Percentiles rank a stretch among this genome's conserved stretches.
phyloP scores from a whole-genome alignment of 331 rosid genomes.

The Saraca asoca region DNA sequence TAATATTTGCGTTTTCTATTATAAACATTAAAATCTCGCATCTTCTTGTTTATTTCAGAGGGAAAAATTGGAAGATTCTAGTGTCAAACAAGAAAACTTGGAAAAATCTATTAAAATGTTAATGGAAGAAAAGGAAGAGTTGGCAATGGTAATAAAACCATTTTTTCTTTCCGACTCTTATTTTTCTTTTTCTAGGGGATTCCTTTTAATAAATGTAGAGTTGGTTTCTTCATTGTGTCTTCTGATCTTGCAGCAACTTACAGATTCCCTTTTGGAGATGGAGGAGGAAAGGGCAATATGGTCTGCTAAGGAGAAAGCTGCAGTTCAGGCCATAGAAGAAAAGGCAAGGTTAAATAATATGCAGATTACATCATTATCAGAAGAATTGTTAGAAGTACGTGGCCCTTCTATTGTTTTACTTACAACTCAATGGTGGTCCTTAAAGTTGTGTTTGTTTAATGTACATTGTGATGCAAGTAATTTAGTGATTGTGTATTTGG shows the following conservation, averaged over 20 bases:
- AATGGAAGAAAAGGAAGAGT: slow-evolving; percentile 80
- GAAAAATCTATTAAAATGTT: slow-evolving; percentile 55
- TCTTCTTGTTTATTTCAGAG: slow-evolving; percentile 51
- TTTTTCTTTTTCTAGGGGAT: slow-evolving; percentile 2
- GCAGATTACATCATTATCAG: slow-evolving; percentile 53
- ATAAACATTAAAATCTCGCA: slow-evolving; percentile 34
- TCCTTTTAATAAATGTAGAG: slow-evolving; percentile 30
- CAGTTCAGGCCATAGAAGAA: slow-evolving; percentile 66
- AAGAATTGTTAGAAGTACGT: slow-evolving; percentile 61
- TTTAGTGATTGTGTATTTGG: slow-evolving; percentile 1
- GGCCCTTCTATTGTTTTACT: slow-evolving; percentile 7
- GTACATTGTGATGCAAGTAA: slow-evolving; percentile 11
- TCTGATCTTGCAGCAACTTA: slow-evolving; percentile 66
- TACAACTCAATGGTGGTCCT: too few species aligned
- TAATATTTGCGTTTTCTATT: slow-evolving; percentile 14
- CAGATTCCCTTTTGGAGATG: slow-evolving; percentile 83
- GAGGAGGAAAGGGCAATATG: slow-evolving; percentile 93
- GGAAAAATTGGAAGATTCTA: slow-evolving; percentile 64
- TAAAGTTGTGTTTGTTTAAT: background rate
- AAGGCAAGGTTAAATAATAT: slow-evolving; percentile 50
- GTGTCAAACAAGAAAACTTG: slow-evolving; percentile 52
- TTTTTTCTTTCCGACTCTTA: slow-evolving; percentile 15
- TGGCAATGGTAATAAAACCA: slow-evolving; percentile 64
- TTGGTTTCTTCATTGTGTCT: slow-evolving; percentile 32
- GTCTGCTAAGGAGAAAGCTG: slow-evolving; percentile 76